These are phyloP conservation scores for Sporothrix mexicana DNA, from an alignment of 2,329 filamentous ascomycete species.

Conservation along the genomic window DNA sequence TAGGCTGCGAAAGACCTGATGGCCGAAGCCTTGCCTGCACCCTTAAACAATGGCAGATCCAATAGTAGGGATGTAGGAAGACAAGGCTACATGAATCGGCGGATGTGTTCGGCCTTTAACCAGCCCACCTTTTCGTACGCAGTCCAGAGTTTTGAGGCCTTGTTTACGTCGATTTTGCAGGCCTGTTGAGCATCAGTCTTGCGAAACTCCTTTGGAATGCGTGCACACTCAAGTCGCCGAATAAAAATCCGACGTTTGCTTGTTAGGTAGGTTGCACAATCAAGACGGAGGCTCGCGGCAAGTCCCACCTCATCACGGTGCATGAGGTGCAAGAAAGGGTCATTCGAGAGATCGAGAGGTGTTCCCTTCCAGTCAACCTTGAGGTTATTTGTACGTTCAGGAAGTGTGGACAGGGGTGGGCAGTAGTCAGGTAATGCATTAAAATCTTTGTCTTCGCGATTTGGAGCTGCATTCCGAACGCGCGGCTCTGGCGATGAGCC, in stretches of 20 bases:
- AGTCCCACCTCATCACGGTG: slow-evolving; percentile 79
- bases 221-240: slow-evolving; percentile 70
- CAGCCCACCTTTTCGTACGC: slow-evolving; percentile 88
- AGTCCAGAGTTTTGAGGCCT: slow-evolving; percentile 89
- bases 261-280: slow-evolving; percentile 86
- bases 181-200: slow-evolving; percentile 96
- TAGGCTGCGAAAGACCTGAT: background rate
- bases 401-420: slow-evolving; percentile 70
- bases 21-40: background rate
- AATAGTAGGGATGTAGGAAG: background rate
- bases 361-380: slow-evolving; percentile 89
- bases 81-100: slow-evolving; percentile 27
- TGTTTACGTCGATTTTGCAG: slow-evolving; percentile 99
- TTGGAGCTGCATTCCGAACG: slow-evolving; percentile 63
- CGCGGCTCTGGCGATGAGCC: slow-evolving; percentile 37
- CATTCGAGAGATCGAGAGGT: slow-evolving; percentile 74
- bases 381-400: slow-evolving; percentile 69
- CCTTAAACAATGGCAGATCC: background rate
- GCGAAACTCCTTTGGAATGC: slow-evolving; percentile 80
- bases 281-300: slow-evolving; percentile 79
- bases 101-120: slow-evolving; percentile 65
- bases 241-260: slow-evolving; percentile 93
- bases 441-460: slow-evolving; percentile 84
- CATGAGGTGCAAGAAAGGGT: slow-evolving; percentile 72
- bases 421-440: slow-evolving; percentile 72